Evolutionary conservation across 129 eudicot species (phyloP), one percentile per base, ranked within the genome.

Genomic region (Deinandra increscens): DNA sequence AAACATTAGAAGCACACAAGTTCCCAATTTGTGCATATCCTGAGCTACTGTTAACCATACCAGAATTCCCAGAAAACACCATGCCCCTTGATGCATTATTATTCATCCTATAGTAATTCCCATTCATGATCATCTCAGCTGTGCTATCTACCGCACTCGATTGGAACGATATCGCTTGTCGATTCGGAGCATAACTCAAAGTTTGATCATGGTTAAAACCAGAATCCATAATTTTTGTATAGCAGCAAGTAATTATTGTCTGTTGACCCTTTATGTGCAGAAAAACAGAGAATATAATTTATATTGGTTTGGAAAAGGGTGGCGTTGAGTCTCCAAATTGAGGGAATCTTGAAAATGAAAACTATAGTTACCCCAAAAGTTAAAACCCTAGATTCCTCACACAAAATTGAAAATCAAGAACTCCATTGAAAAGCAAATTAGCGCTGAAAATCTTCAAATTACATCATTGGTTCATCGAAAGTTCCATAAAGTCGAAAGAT

Each of bases 81-180:
- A 79, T 70, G 58, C 75, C 17, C 71, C n/a, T 72, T 3, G 72
- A 39, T 10, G 74, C 26, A 8, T 61, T 69, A 51, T 64, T 58
- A 31, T 31, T 54, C 68, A 79, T 49, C 64, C 79, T 78, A 42
- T 80, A 72, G 69, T 75, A 81, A 74, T 69, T 79, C 6, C 84
- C 82, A 83, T 75, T 78, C 73, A 68, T 46, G 60, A 83, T 73
- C 86, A 83, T 80, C 84, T 81, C 91, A 3, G 71, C 67, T 9
- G 86, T 67, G 68, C 81, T 75, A 61, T 81, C 79, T 44, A 72
- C 59, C 4, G 82, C 86, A 73, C 71, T 77, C 2, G 86, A 53
- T 46, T 78, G 88, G 56, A 86, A 83, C 14, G 86, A 81, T 39
- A 81, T 83, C 2, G 85, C 78, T 53, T 83, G 86, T 33, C 78